Evolutionary conservation across 306 rosid species (phyloP).

Genomic region (Prunus mongolica): DNA sequence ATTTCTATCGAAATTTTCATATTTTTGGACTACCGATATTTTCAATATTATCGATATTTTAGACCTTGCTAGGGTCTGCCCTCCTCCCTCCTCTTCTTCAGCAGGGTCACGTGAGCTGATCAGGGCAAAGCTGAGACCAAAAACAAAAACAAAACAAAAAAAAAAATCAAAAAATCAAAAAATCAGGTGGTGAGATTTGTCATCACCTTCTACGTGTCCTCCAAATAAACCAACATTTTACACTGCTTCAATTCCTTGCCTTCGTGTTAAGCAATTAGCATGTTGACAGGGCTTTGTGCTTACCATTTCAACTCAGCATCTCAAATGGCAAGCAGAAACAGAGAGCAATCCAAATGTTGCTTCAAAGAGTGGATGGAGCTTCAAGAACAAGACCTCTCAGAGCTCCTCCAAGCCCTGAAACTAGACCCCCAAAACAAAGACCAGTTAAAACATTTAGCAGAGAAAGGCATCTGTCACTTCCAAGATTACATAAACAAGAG

Average conservation of each 20-base stretch:
- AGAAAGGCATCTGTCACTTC: slow-evolving; percentile 20
- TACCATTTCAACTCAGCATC: neutral
- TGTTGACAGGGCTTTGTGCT: too few relatives aligned
- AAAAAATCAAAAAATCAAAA: neutral
- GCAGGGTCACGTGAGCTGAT: neutral
- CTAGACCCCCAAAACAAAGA: neutral
- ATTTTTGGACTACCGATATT: too few relatives aligned
- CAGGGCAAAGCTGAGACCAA: neutral
- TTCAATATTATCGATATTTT: too few relatives aligned
- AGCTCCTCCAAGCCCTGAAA: slow-evolving; percentile 15
- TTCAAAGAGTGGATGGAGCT: slow-evolving; percentile 40
- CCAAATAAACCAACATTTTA: neutral
- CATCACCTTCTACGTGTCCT: neutral
- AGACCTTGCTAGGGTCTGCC: too few relatives aligned
- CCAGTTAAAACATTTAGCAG: neutral
- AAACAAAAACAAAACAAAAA: too few relatives aligned
- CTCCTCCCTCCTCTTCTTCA: neutral
- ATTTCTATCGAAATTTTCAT: too few relatives aligned
- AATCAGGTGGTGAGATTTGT: too few relatives aligned
- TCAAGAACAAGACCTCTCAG: slow-evolving; percentile 24
- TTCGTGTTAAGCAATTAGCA: neutral
- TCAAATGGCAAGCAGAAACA: slow-evolving; percentile 16
- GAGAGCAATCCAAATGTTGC: slow-evolving; percentile 20
- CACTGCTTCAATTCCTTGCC: slow-evolving; percentile 1
- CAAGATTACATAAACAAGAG: slow-evolving; percentile 18